A percentile compares a stretch with the other conserved stretches of the same genome.
These are phyloP conservation scores for Marasmius fiardii DNA, from an alignment of 1,284 basidiomycete species.

Conservation along the genomic window DNA sequence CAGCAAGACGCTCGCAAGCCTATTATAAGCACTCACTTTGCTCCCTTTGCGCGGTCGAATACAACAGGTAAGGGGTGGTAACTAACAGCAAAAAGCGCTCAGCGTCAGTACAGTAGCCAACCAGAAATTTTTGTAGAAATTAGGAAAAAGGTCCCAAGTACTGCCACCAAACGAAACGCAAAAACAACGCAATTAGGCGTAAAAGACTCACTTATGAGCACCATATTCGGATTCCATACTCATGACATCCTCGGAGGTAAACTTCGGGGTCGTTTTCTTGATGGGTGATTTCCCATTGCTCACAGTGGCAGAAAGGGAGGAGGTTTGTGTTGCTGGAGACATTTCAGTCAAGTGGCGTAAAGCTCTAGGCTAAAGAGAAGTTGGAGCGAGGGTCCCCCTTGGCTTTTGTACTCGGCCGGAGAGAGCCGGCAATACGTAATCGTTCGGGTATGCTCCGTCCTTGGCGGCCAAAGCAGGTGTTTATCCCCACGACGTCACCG, in stretches of 20 bases:
- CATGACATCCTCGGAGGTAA: conserved; percentile 70
- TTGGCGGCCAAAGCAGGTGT: too few relatives aligned
- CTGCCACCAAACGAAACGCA: not conserved
- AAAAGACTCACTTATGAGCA: conserved; percentile 79
- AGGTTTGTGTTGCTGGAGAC: not conserved
- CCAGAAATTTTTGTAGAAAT: conserved; percentile 21
- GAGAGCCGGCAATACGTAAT: too few relatives aligned
- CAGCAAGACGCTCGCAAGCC: conserved; percentile 18
- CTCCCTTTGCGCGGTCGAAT: conserved; percentile 87
- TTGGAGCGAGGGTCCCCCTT: too few relatives aligned
- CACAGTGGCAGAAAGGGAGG: not conserved
- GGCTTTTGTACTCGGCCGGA: too few relatives aligned
- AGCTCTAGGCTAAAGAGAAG: too few relatives aligned
- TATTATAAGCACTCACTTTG: conserved; percentile 56
- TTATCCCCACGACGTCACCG: too few relatives aligned
- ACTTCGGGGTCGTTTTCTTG: conserved; percentile 11
- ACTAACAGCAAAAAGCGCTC: conserved; percentile 55
- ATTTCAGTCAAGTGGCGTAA: not conserved
- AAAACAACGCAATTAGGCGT: not conserved
- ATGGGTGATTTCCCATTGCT: not conserved
- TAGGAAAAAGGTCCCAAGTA: conserved; percentile 10
- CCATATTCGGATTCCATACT: conserved; percentile 80
- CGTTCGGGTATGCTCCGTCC: too few relatives aligned
- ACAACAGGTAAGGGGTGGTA: conserved; percentile 97
- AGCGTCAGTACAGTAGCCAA: conserved; percentile 17